Evolutionary conservation across 1,284 basidiomycete genomes (phyloP), one percentile per base, ranked within the genome.

Genomic region (Cryptococcus hybrid): DNA sequence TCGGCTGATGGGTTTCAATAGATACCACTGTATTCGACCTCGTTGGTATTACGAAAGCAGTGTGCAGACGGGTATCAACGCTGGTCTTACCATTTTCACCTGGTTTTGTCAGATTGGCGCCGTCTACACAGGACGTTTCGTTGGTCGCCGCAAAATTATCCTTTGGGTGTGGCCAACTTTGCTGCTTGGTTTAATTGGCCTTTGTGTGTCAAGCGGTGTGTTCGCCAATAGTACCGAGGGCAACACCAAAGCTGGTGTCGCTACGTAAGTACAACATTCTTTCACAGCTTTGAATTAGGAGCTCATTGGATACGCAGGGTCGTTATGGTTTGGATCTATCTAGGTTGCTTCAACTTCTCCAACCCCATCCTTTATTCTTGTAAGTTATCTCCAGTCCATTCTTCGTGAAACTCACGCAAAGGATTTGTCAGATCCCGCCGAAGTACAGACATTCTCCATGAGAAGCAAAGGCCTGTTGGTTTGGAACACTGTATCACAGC

Each of bases 361-460:
- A 67, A 73, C 59, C 73, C 73, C 1, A 60, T 78, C 47, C 57
- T 75, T 7, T 77, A 67, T 56, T 70, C 73, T 34, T 69, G 61
- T 59, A 43, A 44, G 52, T 57, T 35, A 12, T 9, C 35, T 30
- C 36, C n/a, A 18, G 12, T 9, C 18, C 9, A 24, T 2, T 8
- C 24, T 37, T 43, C n/a, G 7, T 30, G 39, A 13, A 45, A 24
- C 24, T 24, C 24, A 34, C 47, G 43, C 46, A 43, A 8, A n/a
- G 15, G 47, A 30, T 36, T 7, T 30, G 30, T 36, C 38, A 45
- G 67, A 79, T 64, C 74, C 75, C 2, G 73, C 78, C 58, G 78
- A 79, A 52, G 68, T 77, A 30, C 74, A 76, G 59, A 79, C 77
- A 1, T 80, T 69, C 64, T 70, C 70, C 3, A 75, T 78, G 69